Conservation (phyloP, 805 yeast species). For the Kuraishia piskuri region DNA sequence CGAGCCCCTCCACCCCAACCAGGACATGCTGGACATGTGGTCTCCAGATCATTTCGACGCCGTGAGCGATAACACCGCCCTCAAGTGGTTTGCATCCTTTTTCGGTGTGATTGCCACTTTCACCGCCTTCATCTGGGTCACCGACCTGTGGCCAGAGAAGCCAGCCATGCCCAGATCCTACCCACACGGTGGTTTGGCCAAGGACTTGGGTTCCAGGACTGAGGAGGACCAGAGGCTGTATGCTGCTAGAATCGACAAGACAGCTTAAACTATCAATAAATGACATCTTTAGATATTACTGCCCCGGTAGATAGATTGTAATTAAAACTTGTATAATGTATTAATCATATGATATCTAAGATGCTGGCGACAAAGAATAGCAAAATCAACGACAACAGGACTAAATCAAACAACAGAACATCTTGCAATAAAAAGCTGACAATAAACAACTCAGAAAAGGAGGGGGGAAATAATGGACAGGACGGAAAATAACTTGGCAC, state of each 20-base stretch:
- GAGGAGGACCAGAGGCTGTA: conserved; percentile 31
- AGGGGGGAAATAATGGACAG: not conserved
- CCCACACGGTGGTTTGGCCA: conserved; percentile 70
- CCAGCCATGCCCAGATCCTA: conserved; percentile 71
- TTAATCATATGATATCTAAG: not conserved
- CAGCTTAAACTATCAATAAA: conserved; percentile 5
- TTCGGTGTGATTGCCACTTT: conserved; percentile 33
- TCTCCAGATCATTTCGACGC: conserved; percentile 68
- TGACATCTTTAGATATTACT: not conserved
- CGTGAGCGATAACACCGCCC: conserved; percentile 53
- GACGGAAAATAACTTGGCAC: not conserved
- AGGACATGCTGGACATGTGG: conserved; percentile 77
- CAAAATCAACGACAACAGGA: conserved; percentile 2
- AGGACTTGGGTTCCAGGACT: conserved; percentile 58
- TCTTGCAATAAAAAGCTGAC: not conserved
- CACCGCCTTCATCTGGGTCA: conserved; percentile 33
- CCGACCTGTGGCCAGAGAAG: conserved; percentile 52
- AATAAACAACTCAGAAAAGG: not conserved
- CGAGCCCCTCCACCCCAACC: conserved; percentile 64
- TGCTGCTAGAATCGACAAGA: conserved; percentile 33
- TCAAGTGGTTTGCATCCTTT: conserved; percentile 47
- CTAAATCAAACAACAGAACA: not conserved
- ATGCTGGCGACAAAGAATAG: conserved; percentile 4
- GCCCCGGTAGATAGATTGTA: not conserved
- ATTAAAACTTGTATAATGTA: not conserved